Conservation (phyloP, 306 rosid genomes). For the Lablab purpureus region DNA sequence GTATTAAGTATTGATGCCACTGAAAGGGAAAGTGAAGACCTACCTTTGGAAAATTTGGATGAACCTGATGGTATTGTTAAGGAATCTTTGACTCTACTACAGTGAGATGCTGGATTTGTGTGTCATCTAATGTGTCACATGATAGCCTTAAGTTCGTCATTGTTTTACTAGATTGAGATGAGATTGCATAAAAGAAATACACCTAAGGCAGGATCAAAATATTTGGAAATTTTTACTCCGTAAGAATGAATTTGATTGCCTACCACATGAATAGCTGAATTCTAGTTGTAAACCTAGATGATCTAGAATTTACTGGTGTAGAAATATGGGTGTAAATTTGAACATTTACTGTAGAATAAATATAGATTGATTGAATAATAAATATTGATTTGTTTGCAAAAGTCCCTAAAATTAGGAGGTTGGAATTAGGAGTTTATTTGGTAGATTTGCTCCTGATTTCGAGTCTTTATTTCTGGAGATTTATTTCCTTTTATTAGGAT, state of each 20-base stretch:
- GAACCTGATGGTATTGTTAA: conserved; percentile 66
- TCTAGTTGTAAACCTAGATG: conserved; percentile 9
- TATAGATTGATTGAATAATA: too few relatives aligned
- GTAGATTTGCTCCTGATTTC: too few relatives aligned
- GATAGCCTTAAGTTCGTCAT: conserved; percentile 38
- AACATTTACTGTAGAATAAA: too few relatives aligned
- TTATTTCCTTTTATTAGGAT: too few relatives aligned
- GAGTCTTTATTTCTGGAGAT: too few relatives aligned
- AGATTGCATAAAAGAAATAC: conserved; percentile 1
- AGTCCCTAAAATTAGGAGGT: too few relatives aligned
- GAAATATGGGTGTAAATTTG: too few relatives aligned
- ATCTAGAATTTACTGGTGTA: background rate
- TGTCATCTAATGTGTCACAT: conserved; percentile 13
- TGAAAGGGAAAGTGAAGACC: conserved; percentile 55
- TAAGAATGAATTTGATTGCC: conserved; percentile 23
- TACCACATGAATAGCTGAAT: conserved; percentile 8
- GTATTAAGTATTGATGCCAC: conserved; percentile 44
- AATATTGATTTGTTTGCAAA: too few relatives aligned
- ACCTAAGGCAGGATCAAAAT: conserved; percentile 18
- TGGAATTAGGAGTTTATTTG: too few relatives aligned
- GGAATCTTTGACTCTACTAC: conserved; percentile 17
- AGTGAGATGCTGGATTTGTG: conserved; percentile 31
- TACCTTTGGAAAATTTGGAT: conserved; percentile 51
- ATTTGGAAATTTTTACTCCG: conserved; percentile 13
- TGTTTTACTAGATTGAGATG: conserved; percentile 37